A percentile compares a stretch with the other conserved stretches of the same genome.
These are phyloP conservation scores for Blastocystis sp. DNA, from an alignment of 352 stramenopile genomes.

Conservation along the genomic window DNA sequence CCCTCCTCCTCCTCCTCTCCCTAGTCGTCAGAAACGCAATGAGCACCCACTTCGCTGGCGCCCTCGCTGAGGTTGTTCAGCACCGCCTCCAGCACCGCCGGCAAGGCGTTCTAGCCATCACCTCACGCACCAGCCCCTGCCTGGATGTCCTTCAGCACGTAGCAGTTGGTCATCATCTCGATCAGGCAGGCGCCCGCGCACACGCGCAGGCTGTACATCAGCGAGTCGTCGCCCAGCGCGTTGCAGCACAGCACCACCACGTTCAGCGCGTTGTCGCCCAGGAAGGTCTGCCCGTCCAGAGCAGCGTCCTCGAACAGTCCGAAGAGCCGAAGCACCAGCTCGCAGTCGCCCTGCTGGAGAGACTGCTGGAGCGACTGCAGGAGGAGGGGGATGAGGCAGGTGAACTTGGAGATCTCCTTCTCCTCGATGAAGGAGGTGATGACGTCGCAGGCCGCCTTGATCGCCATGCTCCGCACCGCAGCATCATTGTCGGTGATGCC, in stretches of 20 bases:
- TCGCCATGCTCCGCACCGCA: conserved; percentile 33
- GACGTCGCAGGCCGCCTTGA: conserved; percentile 43
- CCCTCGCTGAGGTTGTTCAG: conserved; percentile 27
- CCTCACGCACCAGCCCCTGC: not conserved
- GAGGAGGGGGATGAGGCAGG: conserved; percentile 1
- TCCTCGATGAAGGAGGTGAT: conserved; percentile 45
- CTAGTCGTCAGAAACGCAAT: not conserved
- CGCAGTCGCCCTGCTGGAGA: not conserved
- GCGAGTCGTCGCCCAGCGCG: not conserved
- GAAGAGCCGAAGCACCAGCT: conserved; percentile 37
- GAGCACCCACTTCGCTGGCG: not conserved
- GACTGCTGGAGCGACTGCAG: conserved; percentile 24
- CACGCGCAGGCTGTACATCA: not conserved
- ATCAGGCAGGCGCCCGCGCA: not conserved
- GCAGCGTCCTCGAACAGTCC: conserved; percentile 54
- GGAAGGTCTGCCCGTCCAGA: not conserved
- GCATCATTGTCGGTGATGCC: conserved; percentile 23
- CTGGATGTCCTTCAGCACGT: not conserved
- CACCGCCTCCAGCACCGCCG: not conserved
- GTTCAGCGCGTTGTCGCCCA: not conserved
- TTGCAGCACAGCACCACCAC: conserved; percentile 20
- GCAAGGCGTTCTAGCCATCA: conserved; percentile 11
- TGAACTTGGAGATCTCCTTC: not conserved
- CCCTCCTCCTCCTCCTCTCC: not conserved
- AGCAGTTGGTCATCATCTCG: not conserved